Conservation (phyloP, 2,329 filamentous ascomycete species). For the Neurospora sp. region DNA sequence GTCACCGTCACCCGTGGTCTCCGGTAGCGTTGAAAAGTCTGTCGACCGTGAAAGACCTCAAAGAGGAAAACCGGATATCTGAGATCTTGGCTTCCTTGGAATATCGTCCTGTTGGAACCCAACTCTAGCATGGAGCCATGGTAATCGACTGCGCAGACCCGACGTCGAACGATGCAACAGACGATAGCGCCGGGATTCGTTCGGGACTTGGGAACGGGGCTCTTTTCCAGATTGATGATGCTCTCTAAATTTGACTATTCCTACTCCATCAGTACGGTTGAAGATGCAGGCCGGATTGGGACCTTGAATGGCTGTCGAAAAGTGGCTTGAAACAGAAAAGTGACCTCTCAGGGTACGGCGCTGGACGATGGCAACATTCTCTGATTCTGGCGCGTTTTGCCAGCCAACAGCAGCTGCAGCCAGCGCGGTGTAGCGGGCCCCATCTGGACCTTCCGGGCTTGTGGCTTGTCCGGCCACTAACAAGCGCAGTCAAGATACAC, state of each 20-base stretch:
- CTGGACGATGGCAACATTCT: neutral
- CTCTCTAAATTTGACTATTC: neutral
- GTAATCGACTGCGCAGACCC: neutral
- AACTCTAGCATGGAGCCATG: neutral
- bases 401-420: conserved; percentile 6
- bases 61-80: neutral
- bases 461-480: conserved; percentile 5
- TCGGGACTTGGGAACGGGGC: neutral
- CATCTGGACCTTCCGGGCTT: conserved; percentile 3
- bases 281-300: neutral
- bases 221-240: neutral
- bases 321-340: neutral
- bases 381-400: conserved; percentile 3
- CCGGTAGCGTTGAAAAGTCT: neutral
- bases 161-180: neutral
- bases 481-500: neutral
- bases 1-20: neutral
- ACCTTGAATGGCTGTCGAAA: neutral
- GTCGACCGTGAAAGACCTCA: neutral
- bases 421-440: conserved; percentile 1
- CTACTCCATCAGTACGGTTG: neutral
- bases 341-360: neutral
- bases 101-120: neutral
- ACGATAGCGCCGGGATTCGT: neutral
- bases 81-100: neutral